Percentiles rank a stretch among this genome's conserved stretches.
Conservation (phyloP, 805 yeast genomes). For the Starmerella kuoi region DNA sequence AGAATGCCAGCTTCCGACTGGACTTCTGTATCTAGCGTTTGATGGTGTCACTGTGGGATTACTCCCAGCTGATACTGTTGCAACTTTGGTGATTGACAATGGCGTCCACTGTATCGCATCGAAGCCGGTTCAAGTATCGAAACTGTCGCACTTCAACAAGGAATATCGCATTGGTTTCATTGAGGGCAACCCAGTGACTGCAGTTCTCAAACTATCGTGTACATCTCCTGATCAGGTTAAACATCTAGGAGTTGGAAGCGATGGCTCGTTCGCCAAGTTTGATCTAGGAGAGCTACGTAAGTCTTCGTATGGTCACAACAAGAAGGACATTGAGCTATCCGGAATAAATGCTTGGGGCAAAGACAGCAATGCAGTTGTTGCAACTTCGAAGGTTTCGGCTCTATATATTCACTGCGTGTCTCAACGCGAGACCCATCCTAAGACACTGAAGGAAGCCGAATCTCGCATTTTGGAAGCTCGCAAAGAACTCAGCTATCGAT, state of each 20-base stretch:
- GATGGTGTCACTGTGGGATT: background rate
- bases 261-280: constrained; percentile 27
- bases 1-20: background rate
- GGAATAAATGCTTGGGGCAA: constrained; percentile 16
- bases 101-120: constrained; percentile 72
- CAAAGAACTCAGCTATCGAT: constrained; percentile 23
- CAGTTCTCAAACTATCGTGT: constrained; percentile 50
- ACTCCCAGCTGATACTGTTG: constrained; percentile 30
- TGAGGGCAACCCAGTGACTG: constrained; percentile 41
- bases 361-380: constrained; percentile 2
- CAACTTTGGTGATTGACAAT: constrained; percentile 51
- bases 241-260: constrained; percentile 8
- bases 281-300: constrained; percentile 39
- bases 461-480: constrained; percentile 24
- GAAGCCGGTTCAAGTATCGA: constrained; percentile 32
- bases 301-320: constrained; percentile 36
- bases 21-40: background rate
- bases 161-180: constrained; percentile 65
- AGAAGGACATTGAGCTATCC: constrained; percentile 30
- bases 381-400: constrained; percentile 42
- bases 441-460: constrained; percentile 39
- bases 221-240: constrained; percentile 2
- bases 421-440: constrained; percentile 40
- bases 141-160: constrained; percentile 37
- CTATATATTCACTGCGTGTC: constrained; percentile 48